Conservation (phyloP, 2,329 filamentous ascomycete species). For the Apiospora pterosperma region DNA sequence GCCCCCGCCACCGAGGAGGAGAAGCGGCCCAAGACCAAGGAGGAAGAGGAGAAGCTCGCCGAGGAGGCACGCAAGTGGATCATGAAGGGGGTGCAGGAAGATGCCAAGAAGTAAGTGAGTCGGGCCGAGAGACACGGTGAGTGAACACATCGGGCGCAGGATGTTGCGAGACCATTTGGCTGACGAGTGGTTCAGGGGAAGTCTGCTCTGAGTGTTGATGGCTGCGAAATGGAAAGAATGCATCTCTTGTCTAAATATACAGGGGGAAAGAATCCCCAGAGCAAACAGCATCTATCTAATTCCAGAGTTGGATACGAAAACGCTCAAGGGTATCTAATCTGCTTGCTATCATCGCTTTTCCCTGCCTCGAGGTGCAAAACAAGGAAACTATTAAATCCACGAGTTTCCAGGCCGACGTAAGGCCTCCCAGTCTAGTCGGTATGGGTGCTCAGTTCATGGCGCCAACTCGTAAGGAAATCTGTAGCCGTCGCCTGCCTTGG, state of each 20-base stretch:
- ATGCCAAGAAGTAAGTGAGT: constrained; percentile 40
- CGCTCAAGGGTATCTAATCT: background rate
- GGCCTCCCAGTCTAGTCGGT: too few species aligned
- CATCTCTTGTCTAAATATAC: background rate
- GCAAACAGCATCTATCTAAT: background rate
- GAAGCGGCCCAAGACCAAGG: constrained; percentile 58
- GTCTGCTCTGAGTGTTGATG: background rate
- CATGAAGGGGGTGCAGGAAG: constrained; percentile 64
- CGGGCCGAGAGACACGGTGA: constrained; percentile 10
- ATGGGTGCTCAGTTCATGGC: too few species aligned
- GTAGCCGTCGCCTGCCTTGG: too few species aligned
- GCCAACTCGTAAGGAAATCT: too few species aligned
- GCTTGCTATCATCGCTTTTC: background rate
- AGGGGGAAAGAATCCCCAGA: too few species aligned
- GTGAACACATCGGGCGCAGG: background rate
- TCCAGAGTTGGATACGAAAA: background rate
- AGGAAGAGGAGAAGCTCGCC: constrained; percentile 55
- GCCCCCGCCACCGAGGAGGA: constrained; percentile 61
- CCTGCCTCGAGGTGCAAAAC: background rate
- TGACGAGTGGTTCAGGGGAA: background rate
- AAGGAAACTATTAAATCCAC: background rate
- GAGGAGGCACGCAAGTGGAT: constrained; percentile 59
- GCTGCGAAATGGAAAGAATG: background rate
- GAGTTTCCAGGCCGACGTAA: background rate
- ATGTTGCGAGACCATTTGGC: background rate